Conservation (phyloP, 2,329 filamentous ascomycete species). For the Pseudogymnoascus sp. region DNA sequence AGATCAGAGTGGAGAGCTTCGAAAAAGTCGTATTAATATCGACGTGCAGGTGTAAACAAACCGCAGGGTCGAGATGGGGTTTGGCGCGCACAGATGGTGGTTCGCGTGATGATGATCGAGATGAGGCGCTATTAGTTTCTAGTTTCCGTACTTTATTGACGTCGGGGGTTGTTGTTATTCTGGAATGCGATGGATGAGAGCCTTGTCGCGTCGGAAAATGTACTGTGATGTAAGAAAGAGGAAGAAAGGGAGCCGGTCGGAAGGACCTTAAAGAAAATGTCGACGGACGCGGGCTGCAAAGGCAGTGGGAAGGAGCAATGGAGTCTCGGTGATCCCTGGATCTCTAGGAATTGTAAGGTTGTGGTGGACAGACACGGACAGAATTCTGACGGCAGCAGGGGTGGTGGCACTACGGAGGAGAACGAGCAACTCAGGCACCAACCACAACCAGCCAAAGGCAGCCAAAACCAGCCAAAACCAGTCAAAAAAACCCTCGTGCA, state of each 20-base stretch:
- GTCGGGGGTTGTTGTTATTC: neutral
- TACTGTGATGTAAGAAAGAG: neutral
- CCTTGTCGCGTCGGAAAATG: neutral
- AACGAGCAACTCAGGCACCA: constrained; percentile 4
- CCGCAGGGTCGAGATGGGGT: neutral
- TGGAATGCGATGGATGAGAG: neutral
- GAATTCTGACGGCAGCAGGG: neutral
- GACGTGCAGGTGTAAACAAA: neutral
- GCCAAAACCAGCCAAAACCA: neutral
- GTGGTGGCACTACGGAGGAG: neutral
- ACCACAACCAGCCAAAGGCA: neutral
- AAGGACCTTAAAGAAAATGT: neutral
- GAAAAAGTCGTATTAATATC: neutral
- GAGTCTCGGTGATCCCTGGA: constrained; percentile 2
- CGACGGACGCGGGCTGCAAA: neutral
- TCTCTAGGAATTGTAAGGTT: constrained; percentile 2
- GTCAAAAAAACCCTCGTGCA: neutral
- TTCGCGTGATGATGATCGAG: constrained; percentile 1
- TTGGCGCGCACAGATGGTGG: neutral
- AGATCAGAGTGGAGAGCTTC: neutral
- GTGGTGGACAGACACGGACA: constrained; percentile 6
- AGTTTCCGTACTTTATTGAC: neutral
- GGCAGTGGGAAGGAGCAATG: neutral
- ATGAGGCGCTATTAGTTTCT: constrained; percentile 5
- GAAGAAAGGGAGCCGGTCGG: neutral